These are phyloP conservation scores for Aspergillus ostianus DNA, from an alignment of 495 filamentous ascomycete genomes.

Conservation along the genomic window DNA sequence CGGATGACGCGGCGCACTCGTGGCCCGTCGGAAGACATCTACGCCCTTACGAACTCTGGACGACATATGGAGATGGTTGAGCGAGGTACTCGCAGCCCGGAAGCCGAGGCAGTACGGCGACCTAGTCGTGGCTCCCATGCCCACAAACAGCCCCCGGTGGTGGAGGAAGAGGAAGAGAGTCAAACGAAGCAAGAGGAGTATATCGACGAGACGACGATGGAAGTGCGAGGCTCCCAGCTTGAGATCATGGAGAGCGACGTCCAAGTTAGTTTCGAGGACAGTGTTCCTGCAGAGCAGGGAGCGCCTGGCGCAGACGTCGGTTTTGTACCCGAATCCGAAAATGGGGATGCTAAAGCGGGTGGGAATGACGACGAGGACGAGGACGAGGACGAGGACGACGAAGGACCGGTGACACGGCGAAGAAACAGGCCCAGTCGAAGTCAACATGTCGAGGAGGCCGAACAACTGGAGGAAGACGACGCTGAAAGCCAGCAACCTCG, in stretches of 20 bases:
- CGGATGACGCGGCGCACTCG: conserved; percentile 60
- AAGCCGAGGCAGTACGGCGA: conserved; percentile 49
- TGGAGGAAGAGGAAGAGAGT: conserved; percentile 46
- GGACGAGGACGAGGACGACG: conserved; percentile 75
- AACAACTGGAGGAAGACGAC: conserved; percentile 26
- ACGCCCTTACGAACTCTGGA: conserved; percentile 73
- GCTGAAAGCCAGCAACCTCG: conserved; percentile 43
- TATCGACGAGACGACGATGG: conserved; percentile 29
- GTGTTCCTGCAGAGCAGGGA: conserved; percentile 18
- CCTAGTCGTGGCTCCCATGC: conserved; percentile 58
- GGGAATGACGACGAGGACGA: conserved; percentile 50
- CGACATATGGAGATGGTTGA: conserved; percentile 62
- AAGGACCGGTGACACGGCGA: conserved; percentile 55
- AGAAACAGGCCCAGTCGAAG: conserved; percentile 45
- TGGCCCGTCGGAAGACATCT: conserved; percentile 57
- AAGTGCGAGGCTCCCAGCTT: conserved; percentile 36
- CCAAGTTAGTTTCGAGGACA: conserved; percentile 39
- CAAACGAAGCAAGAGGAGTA: conserved; percentile 31
- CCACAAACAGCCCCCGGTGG: conserved; percentile 54
- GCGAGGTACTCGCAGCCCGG: conserved; percentile 66
- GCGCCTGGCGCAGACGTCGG: conserved; percentile 42
- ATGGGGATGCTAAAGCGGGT: conserved; percentile 31
- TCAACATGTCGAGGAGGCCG: conserved; percentile 31
- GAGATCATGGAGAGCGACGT: conserved; percentile 44
- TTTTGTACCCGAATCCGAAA: conserved; percentile 52